Evolutionary conservation across 1,139 yeast genomes (phyloP).

Genomic region (Blastobotrys capitulatus): DNA sequence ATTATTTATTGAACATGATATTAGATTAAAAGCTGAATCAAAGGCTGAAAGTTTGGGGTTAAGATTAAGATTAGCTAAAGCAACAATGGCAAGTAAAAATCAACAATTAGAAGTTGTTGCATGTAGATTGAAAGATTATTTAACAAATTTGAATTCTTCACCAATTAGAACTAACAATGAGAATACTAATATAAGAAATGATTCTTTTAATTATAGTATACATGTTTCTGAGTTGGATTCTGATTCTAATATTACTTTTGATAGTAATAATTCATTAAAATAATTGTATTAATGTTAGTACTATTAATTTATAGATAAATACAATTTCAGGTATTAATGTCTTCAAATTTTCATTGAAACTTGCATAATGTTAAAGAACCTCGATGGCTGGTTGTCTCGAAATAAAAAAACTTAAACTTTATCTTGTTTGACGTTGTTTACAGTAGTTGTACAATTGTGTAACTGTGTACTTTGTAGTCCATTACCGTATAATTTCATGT

Average conservation of each 20-base stretch:
- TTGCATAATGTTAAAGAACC: too few species aligned
- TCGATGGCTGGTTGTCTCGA: too few species aligned
- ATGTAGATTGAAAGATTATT: neutral
- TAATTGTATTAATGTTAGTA: neutral
- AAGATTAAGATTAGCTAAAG: constrained; percentile 12
- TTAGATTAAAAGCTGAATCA: constrained; percentile 11
- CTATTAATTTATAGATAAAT: neutral
- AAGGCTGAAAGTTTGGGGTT: constrained; percentile 14
- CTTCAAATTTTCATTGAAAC: neutral
- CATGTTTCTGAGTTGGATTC: constrained; percentile 4
- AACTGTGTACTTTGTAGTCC: too few species aligned
- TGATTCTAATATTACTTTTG: constrained; percentile 2
- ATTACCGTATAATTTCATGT: too few species aligned
- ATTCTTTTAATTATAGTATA: neutral
- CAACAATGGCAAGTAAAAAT: constrained; percentile 9
- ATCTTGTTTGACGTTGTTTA: too few species aligned
- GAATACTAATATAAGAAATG: neutral
- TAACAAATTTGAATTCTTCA: neutral
- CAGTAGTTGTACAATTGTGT: too few species aligned
- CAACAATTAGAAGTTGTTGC: constrained; percentile 10
- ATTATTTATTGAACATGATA: constrained; percentile 8
- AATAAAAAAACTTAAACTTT: too few species aligned
- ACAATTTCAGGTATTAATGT: too few species aligned
- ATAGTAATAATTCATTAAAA: neutral
- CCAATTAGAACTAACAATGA: neutral